A percentile compares a stretch with the other conserved stretches of the same genome.
These are phyloP conservation scores for Guyanaporus albipodus DNA, from an alignment of 768 basidiomycete genomes.

Conservation along the genomic window DNA sequence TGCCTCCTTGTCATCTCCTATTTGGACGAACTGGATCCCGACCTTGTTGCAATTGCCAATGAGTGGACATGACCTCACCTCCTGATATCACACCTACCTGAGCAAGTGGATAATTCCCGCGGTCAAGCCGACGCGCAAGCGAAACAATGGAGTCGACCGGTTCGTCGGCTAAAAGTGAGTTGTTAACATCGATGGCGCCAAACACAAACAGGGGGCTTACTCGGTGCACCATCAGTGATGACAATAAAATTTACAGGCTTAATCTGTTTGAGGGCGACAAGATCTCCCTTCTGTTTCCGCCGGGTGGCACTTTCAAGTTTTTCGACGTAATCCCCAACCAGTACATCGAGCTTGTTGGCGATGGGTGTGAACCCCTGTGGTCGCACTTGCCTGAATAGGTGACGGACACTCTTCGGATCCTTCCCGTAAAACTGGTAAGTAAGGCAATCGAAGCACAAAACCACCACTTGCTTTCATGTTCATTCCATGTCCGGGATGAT, in stretches of 20 bases:
- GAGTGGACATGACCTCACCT: background rate
- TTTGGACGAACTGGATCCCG: conserved; percentile 71
- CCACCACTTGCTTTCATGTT: conserved; percentile 37
- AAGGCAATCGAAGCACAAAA: background rate
- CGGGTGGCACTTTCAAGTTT: conserved; percentile 32
- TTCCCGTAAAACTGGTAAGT: conserved; percentile 14
- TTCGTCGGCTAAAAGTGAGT: conserved; percentile 42
- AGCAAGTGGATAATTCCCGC: conserved; percentile 44
- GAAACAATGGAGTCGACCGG: conserved; percentile 45
- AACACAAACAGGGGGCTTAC: conserved; percentile 32
- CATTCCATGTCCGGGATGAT: conserved; percentile 31
- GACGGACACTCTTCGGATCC: conserved; percentile 36
- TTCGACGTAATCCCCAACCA: conserved; percentile 38
- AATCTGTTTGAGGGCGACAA: conserved; percentile 29
- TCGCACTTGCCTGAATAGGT: conserved; percentile 41
- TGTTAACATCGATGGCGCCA: background rate
- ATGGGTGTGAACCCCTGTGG: conserved; percentile 48
- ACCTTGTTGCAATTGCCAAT: conserved; percentile 36
- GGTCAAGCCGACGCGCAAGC: conserved; percentile 49
- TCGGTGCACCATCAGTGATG: conserved; percentile 61
- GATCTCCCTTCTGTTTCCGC: conserved; percentile 20
- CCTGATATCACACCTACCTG: conserved; percentile 39
- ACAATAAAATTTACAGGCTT: conserved; percentile 59
- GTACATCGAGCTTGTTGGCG: conserved; percentile 36
- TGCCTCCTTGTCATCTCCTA: conserved; percentile 46